Evolutionary conservation across 2,329 filamentous ascomycete genomes (phyloP).

Genomic region (Bipolaris zeicola): DNA sequence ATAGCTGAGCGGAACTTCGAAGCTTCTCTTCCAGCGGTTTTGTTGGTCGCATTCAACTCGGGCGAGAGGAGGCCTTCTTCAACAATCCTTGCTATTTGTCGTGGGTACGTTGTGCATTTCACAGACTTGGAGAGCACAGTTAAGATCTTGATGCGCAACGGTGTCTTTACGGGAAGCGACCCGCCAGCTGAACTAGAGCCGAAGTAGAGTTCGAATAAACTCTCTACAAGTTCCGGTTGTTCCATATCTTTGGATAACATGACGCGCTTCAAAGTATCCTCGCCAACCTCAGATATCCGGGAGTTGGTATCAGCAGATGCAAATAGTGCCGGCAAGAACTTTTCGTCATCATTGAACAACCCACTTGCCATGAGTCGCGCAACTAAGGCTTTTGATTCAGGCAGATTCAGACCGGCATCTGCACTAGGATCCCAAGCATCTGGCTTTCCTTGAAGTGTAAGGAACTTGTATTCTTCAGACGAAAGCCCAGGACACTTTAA

Average conservation of each 20-base stretch:
- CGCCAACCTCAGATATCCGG: slow-evolving; percentile 79
- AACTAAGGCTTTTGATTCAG: slow-evolving; percentile 71
- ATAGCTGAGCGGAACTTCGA: slow-evolving; percentile 80
- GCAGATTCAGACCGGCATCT: slow-evolving; percentile 67
- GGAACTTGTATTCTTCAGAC: slow-evolving; percentile 69
- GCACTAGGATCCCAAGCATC: slow-evolving; percentile 69
- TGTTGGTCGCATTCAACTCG: slow-evolving; percentile 40
- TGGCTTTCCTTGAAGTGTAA: slow-evolving; percentile 68
- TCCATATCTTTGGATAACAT: slow-evolving; percentile 73
- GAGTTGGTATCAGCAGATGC: slow-evolving; percentile 83
- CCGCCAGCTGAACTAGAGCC: slow-evolving; percentile 53
- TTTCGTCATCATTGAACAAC: slow-evolving; percentile 81
- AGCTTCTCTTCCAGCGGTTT: slow-evolving; percentile 69
- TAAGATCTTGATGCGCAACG: slow-evolving; percentile 79
- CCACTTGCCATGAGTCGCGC: slow-evolving; percentile 79
- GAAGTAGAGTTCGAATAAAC: slow-evolving; percentile 75
- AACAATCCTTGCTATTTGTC: slow-evolving; percentile 72
- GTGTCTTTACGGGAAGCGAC: slow-evolving; percentile 58
- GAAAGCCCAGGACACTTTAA: slow-evolving; percentile 66
- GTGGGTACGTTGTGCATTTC: slow-evolving; percentile 70
- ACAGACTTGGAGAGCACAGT: slow-evolving; percentile 77
- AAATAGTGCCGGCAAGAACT: slow-evolving; percentile 82
- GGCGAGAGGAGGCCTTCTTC: slow-evolving; percentile 64
- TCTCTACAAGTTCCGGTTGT: slow-evolving; percentile 64
- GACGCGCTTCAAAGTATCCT: slow-evolving; percentile 84